A percentile compares a stretch with the other conserved stretches of the same genome.
These are phyloP conservation scores for Suillus discolor DNA, from an alignment of 768 basidiomycete genomes.

Conservation along the genomic window DNA sequence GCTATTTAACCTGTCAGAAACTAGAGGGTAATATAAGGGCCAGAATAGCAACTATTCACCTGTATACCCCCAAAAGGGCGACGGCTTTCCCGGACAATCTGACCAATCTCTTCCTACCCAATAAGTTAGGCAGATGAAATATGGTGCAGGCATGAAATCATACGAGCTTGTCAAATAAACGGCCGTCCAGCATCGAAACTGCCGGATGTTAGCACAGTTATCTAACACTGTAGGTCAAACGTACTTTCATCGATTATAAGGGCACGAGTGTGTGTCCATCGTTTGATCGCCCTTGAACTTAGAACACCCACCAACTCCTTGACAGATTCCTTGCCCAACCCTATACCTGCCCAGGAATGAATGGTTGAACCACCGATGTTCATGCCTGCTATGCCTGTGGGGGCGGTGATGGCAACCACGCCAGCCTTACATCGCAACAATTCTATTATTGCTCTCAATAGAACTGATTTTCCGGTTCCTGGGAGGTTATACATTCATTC, in stretches of 20 bases:
- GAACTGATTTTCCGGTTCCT: constrained; percentile 75
- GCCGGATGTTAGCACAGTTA: constrained; percentile 12
- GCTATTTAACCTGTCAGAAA: constrained; percentile 39
- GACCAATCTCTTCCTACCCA: constrained; percentile 40
- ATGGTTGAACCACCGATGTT: constrained; percentile 74
- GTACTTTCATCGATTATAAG: constrained; percentile 76
- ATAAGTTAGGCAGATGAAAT: background rate
- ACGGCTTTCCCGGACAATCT: constrained; percentile 40
- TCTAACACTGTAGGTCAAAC: constrained; percentile 3
- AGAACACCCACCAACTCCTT: constrained; percentile 44
- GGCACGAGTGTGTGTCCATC: constrained; percentile 56
- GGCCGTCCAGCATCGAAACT: constrained; percentile 81
- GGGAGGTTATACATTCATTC: background rate
- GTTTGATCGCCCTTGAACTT: constrained; percentile 23
- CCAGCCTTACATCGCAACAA: constrained; percentile 35
- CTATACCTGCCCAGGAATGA: constrained; percentile 68
- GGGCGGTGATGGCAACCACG: constrained; percentile 62
- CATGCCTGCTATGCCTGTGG: constrained; percentile 65
- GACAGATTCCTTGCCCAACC: constrained; percentile 53
- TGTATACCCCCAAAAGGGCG: constrained; percentile 73
- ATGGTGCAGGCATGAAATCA: constrained; percentile 37
- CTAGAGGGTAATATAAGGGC: background rate
- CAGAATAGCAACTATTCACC: constrained; percentile 28
- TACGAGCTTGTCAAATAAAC: constrained; percentile 71
- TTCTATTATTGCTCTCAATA: constrained; percentile 62